phyloP scores from a whole-genome alignment of 371 early-diverging fungal genomes.

The Entomophthora muscae region DNA sequence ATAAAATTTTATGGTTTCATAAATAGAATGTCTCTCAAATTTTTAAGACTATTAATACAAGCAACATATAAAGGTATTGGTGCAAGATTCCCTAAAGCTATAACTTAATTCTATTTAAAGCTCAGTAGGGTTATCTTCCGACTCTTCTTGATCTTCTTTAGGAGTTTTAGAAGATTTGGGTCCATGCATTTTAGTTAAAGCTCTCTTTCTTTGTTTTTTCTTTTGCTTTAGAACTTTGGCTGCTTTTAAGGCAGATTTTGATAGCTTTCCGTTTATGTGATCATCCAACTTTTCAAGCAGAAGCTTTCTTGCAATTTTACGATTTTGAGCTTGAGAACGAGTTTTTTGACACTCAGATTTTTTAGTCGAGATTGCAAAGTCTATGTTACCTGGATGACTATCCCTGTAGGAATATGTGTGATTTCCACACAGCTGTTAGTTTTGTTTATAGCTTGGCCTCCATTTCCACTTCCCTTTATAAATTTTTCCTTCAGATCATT shows the following conservation, averaged over 20 bases:
- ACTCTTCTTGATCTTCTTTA: neutral
- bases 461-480: slow-evolving; percentile 77
- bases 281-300: slow-evolving; percentile 48
- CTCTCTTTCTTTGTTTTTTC: slow-evolving; percentile 30
- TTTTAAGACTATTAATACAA: too few relatives aligned
- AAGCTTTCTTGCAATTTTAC: slow-evolving; percentile 53
- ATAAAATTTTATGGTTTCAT: too few relatives aligned
- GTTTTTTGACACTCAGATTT: slow-evolving; percentile 51
- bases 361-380: neutral
- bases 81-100: too few relatives aligned
- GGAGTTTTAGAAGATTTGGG: neutral
- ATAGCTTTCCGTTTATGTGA: slow-evolving; percentile 36
- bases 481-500: slow-evolving; percentile 69
- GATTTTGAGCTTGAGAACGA: slow-evolving; percentile 52
- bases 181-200: slow-evolving; percentile 6
- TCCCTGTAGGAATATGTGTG: slow-evolving; percentile 65
- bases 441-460: slow-evolving; percentile 90
- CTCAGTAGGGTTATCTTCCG: neutral
- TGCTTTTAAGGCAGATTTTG: slow-evolving; percentile 42
- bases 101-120: neutral
- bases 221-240: slow-evolving; percentile 37
- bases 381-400: slow-evolving; percentile 35
- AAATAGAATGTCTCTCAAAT: too few relatives aligned
- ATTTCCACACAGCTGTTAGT: slow-evolving; percentile 67
- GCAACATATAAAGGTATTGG: too few relatives aligned